Conservation (phyloP, 495 filamentous ascomycete species). For the Viridothelium virens region DNA sequence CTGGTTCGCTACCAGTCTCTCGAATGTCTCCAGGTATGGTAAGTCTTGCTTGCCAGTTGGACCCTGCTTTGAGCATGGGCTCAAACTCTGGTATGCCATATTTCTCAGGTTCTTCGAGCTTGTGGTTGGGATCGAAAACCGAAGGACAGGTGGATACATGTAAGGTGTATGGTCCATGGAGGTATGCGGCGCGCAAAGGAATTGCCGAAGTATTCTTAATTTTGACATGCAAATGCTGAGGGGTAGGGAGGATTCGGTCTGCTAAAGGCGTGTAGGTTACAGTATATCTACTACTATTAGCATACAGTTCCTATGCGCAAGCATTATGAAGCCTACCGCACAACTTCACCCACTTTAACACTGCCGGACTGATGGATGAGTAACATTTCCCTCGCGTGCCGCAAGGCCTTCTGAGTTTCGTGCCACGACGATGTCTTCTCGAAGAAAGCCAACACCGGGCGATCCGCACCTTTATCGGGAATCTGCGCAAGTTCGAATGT, state of each 20-base stretch:
- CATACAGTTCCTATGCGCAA: neutral
- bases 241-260: slow-evolving; percentile 81
- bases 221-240: slow-evolving; percentile 66
- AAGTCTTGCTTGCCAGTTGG: slow-evolving; percentile 69
- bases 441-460: slow-evolving; percentile 23
- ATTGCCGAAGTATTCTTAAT: slow-evolving; percentile 89
- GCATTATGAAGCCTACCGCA: slow-evolving; percentile 45
- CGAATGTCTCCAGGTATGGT: slow-evolving; percentile 66
- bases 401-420: slow-evolving; percentile 22
- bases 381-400: slow-evolving; percentile 54
- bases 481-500: slow-evolving; percentile 26
- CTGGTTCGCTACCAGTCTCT: slow-evolving; percentile 35
- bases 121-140: slow-evolving; percentile 68
- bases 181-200: slow-evolving; percentile 84
- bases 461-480: slow-evolving; percentile 24
- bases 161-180: slow-evolving; percentile 90
- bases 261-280: slow-evolving; percentile 83
- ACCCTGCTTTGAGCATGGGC: slow-evolving; percentile 90
- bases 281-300: slow-evolving; percentile 56
- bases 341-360: slow-evolving; percentile 86
- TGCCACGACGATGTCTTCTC: slow-evolving; percentile 23
- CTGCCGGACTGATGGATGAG: slow-evolving; percentile 80
- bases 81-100: slow-evolving; percentile 80
- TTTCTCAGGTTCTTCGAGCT: slow-evolving; percentile 52
- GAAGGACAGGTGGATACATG: slow-evolving; percentile 76